Evolutionary conservation across 495 filamentous ascomycete genomes (phyloP).

Genomic region (Friedmanniomyces simplex): DNA sequence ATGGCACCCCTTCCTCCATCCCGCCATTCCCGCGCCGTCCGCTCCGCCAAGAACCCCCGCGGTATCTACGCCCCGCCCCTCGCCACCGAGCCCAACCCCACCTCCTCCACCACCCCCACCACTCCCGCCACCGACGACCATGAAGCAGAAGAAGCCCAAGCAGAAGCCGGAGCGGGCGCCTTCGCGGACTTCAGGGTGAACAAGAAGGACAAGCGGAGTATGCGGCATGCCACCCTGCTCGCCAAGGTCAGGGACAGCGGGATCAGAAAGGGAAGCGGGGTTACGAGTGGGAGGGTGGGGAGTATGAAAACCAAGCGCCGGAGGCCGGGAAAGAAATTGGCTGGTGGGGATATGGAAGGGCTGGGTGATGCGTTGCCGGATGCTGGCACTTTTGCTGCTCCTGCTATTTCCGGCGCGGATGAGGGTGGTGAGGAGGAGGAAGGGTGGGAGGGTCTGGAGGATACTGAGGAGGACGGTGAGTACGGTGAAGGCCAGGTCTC

Average conservation of each 20-base stretch:
- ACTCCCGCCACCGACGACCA: not conserved
- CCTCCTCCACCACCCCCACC: not conserved
- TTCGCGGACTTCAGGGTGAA: not conserved
- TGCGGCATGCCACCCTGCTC: slow-evolving; percentile 1
- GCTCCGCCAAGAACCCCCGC: slow-evolving; percentile 1
- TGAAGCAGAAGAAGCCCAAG: too few relatives aligned
- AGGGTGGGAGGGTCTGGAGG: slow-evolving; percentile 6
- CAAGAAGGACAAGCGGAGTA: slow-evolving; percentile 12
- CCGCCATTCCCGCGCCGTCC: not conserved
- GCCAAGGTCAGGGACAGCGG: not conserved
- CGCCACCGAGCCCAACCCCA: not conserved
- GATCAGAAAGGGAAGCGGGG: not conserved
- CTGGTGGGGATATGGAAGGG: not conserved
- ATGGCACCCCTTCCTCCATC: slow-evolving; percentile 4
- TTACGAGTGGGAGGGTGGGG: not conserved
- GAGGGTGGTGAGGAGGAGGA: not conserved
- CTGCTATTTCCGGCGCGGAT: not conserved
- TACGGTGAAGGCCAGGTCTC: not conserved
- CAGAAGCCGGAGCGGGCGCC: too few relatives aligned
- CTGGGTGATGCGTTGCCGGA: slow-evolving; percentile 11
- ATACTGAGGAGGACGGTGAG: not conserved
- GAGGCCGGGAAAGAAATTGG: slow-evolving; percentile 8
- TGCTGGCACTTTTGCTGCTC: not conserved
- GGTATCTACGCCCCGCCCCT: slow-evolving; percentile 6
- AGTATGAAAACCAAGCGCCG: not conserved